Evolutionary conservation across 148 eudicot genomes (phyloP), one percentile per base, ranked within the genome.

Genomic region (Persicaria tinctoria): DNA sequence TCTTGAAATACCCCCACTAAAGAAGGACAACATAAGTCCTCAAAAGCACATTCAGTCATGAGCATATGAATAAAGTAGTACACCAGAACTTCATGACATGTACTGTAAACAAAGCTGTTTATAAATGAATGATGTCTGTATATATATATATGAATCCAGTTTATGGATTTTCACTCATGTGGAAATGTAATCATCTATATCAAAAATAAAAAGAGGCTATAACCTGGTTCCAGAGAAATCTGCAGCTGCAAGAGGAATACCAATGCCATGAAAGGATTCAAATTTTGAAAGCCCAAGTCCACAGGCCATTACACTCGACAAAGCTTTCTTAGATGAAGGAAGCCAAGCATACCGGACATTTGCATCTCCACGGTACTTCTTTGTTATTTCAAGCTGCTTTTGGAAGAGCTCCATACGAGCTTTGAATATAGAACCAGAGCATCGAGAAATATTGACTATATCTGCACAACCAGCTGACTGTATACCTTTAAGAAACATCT

Each of bases 331-430:
- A 2, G 88, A 74, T 75, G 90, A 84, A 20, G 97, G 81, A 79
- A 94, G 89, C 98, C 98, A 94, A 57, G 97, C 98, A 84, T 88
- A 87, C 41, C 73, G 77, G 72, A 90, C 85, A 84, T 90, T 91
- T 49, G 97, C 87, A 83, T 83, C 73, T 4, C 96, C 91, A 41
- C 96, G 92, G 51, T 62, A 78, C 56, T 76, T 88, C 63, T 75
- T 69, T 2, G 91, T 90, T 5, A 94, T 84, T 73, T 94, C 93
- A 56, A 77, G 74, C 84, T 94, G 98, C 80, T 90, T 91, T 81
- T 78, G 53, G 63, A 94, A 94, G 76, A 91, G 77, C 79, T 94
- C 96, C 44, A 77, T 74, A 47, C 87, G 87, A 78, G 82, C 85
- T 79, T 88, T 83, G 79, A 78, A 63, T n/a, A 73, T 14, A 62